phyloP scores from a whole-genome alignment of 805 yeast species.

The Debaryomyces castellii region DNA sequence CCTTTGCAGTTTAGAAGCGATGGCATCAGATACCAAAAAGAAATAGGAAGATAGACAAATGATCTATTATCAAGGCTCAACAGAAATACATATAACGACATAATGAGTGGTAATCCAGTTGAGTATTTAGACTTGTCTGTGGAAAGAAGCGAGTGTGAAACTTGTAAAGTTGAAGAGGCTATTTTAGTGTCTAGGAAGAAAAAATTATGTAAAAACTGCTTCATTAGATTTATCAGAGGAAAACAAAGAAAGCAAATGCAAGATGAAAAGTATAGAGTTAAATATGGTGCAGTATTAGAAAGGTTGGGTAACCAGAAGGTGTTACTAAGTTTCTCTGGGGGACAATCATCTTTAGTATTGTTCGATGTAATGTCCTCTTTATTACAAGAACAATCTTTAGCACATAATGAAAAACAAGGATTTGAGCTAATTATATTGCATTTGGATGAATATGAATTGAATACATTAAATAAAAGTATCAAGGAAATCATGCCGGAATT shows the following conservation, averaged over 20 bases:
- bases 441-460: constrained; percentile 37
- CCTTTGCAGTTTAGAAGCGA: background rate
- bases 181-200: constrained; percentile 59
- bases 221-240: constrained; percentile 66
- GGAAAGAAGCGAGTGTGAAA: constrained; percentile 33
- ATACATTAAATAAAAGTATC: constrained; percentile 13
- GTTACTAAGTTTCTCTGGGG: constrained; percentile 65
- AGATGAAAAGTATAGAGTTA: constrained; percentile 70
- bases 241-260: constrained; percentile 81
- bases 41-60: no score
- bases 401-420: constrained; percentile 67
- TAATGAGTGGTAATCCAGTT: constrained; percentile 7
- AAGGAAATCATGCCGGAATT: constrained; percentile 17
- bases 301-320: constrained; percentile 41
- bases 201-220: constrained; percentile 65
- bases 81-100: no score
- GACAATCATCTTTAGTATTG: constrained; percentile 63
- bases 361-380: constrained; percentile 64
- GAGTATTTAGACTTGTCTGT: constrained; percentile 5
- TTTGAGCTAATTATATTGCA: constrained; percentile 56
- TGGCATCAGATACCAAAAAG: background rate
- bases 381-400: constrained; percentile 58
- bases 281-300: constrained; percentile 47
- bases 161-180: constrained; percentile 49
- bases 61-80: no score